These are phyloP conservation scores for Boletus vermiculosoides DNA, from an alignment of 768 basidiomycete species.

Conservation along the genomic window DNA sequence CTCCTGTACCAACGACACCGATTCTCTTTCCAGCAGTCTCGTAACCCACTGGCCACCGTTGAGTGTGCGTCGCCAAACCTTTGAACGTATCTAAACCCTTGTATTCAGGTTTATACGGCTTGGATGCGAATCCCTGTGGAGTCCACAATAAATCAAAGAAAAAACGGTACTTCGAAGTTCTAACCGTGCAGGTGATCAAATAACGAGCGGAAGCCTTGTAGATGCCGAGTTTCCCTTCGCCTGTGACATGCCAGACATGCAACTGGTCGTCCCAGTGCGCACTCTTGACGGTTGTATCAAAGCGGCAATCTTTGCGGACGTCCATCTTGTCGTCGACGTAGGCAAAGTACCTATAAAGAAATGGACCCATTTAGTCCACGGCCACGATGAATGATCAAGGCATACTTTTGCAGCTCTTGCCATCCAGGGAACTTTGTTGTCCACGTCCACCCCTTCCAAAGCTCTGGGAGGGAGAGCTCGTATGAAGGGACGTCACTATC, in stretches of 20 bases:
- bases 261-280: slow-evolving; percentile 10
- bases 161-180: not conserved
- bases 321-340: slow-evolving; percentile 12
- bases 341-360: slow-evolving; percentile 3
- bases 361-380: not conserved
- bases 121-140: slow-evolving; percentile 4
- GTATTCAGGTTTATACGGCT: slow-evolving; percentile 6
- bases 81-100: slow-evolving; percentile 5
- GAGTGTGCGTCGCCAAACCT: slow-evolving; percentile 4
- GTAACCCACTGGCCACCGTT: slow-evolving; percentile 5
- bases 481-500: slow-evolving; percentile 10
- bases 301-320: slow-evolving; percentile 12
- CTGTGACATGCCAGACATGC: slow-evolving; percentile 8
- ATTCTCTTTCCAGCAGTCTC: slow-evolving; percentile 10
- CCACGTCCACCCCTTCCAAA: slow-evolving; percentile 17
- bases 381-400: not conserved
- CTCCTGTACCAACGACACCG: slow-evolving; percentile 9
- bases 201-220: slow-evolving; percentile 7
- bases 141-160: not conserved
- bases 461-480: slow-evolving; percentile 9
- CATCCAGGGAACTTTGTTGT: slow-evolving; percentile 8
- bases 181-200: slow-evolving; percentile 7
- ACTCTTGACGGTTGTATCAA: slow-evolving; percentile 9
- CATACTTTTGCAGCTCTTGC: slow-evolving; percentile 7
- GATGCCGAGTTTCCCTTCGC: not conserved